phyloP scores from a whole-genome alignment of 1,284 basidiomycete species.

The Austroboletus olivaceoglutinosus region DNA sequence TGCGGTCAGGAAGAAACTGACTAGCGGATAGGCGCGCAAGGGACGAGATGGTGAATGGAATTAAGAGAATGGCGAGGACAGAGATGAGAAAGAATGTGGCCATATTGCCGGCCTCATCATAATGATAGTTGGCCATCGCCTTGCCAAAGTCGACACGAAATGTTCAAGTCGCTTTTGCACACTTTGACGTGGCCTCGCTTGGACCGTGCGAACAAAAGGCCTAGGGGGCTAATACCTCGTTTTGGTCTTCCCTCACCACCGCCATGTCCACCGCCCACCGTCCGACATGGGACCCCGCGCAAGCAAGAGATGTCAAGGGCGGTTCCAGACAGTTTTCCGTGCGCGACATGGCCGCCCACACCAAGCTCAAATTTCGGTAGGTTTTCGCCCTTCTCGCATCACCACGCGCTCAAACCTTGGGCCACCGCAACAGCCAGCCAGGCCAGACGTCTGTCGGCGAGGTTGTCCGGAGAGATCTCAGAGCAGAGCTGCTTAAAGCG shows the following conservation, averaged over 20 bases:
- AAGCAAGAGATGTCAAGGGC: conserved; percentile 82
- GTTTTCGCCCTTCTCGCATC: conserved; percentile 8
- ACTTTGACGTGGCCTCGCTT: neutral
- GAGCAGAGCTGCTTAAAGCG: conserved; percentile 77
- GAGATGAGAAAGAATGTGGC: conserved; percentile 88
- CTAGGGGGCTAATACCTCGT: neutral
- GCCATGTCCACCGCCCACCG: conserved; percentile 80
- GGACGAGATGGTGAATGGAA: conserved; percentile 69
- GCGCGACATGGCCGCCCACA: conserved; percentile 88
- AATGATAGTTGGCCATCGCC: conserved; percentile 74
- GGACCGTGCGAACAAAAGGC: conserved; percentile 1
- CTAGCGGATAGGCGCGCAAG: conserved; percentile 41
- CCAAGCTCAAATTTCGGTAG: conserved; percentile 93
- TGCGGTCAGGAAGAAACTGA: conserved; percentile 13
- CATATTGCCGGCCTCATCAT: conserved; percentile 88
- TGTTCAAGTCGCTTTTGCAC: neutral
- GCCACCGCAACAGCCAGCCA: conserved; percentile 58
- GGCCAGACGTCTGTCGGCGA: conserved; percentile 80
- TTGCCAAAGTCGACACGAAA: too few relatives aligned
- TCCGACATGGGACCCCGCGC: conserved; percentile 87
- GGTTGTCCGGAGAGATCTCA: conserved; percentile 75
- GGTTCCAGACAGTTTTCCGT: conserved; percentile 88
- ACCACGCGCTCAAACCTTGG: neutral
- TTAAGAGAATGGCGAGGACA: conserved; percentile 75
- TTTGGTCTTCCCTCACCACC: neutral